Evolutionary conservation across 2,329 filamentous ascomycete genomes (phyloP), one percentile per base, ranked within the genome.

Genomic region (Verticillium isaacii): DNA sequence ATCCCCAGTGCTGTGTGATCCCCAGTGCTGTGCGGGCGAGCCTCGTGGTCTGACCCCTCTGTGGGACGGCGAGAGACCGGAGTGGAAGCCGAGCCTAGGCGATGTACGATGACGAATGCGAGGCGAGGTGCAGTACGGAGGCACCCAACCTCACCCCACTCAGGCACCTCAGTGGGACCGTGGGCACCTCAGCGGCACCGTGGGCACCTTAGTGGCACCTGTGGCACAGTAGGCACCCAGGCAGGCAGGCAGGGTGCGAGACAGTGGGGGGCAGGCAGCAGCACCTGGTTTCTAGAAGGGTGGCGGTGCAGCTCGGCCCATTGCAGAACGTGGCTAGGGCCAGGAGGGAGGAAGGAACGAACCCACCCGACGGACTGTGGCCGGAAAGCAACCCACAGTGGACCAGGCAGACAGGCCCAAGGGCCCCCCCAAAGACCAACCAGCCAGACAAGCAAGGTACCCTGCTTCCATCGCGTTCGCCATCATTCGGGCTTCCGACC

Each of bases 381-480:
- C 34, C 34, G 23, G 34, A 11, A 9, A 3, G 39, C 14, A 19
- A 19, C 39, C 39, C 39, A 45, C 15, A 45, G 39, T 17, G 39
- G 39, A 19, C 39, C 39, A 17, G 17, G 17, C 39, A n/a, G 5
- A 7, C 2, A 12, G 1, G 39, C n/a, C 39, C n/a, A 7, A 45
- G 39, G 15, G n/a, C n/a, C n/a, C 25, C 25, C 25, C 25, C 25
- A n/a, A 8, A 5, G n/a, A n/a, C n/a, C n/a, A n/a, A 9, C 34
- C 39, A 45, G 39, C 3, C 39, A 9, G 39, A 8, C 39, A 45
- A 19, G 39, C 14, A 14, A 45, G 17, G 39, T 36, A n/a, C 39
- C 17, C 17, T 19, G 7, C 55, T 58, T 58, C 57, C 57, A 58
- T 58, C 32, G 37, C 37, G 19, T 58, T 58, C 57, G 57, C 57